Conservation (phyloP, 2,329 filamentous ascomycete genomes). For the Xylaria sp. region DNA sequence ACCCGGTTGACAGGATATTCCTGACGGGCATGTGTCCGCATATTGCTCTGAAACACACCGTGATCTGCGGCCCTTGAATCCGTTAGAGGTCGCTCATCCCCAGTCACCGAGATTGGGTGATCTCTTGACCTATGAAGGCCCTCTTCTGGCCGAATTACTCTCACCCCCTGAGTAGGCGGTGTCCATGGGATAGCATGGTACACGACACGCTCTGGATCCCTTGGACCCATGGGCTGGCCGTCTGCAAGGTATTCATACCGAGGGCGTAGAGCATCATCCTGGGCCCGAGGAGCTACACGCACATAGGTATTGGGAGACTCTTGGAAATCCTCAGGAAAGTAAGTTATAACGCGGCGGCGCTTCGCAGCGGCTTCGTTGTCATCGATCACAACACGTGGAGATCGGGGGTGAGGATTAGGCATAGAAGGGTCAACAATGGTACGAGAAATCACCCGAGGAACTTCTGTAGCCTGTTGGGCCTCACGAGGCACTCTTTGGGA, state of each 20-base stretch:
- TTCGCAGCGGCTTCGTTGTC: constrained; percentile 41
- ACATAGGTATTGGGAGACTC: constrained; percentile 40
- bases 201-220: constrained; percentile 21
- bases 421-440: constrained; percentile 37
- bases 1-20: constrained; percentile 32
- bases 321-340: constrained; percentile 40
- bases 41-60: constrained; percentile 18
- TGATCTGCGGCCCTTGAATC: constrained; percentile 31
- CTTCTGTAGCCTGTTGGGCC: constrained; percentile 39
- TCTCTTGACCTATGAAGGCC: constrained; percentile 36
- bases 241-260: constrained; percentile 39
- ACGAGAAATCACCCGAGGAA: constrained; percentile 41
- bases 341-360: constrained; percentile 43
- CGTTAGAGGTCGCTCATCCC: constrained; percentile 30
- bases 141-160: constrained; percentile 37
- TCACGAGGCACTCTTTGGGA: constrained; percentile 38
- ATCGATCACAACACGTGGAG: constrained; percentile 37
- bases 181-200: constrained; percentile 36
- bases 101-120: constrained; percentile 33
- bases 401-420: constrained; percentile 37
- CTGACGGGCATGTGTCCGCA: constrained; percentile 6
- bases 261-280: constrained; percentile 36
- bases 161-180: constrained; percentile 34
- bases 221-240: constrained; percentile 18
- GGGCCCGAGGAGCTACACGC: constrained; percentile 39